Evolutionary conservation across 2,329 filamentous ascomycete species (phyloP).

Genomic region (Elsinoe ampelina): DNA sequence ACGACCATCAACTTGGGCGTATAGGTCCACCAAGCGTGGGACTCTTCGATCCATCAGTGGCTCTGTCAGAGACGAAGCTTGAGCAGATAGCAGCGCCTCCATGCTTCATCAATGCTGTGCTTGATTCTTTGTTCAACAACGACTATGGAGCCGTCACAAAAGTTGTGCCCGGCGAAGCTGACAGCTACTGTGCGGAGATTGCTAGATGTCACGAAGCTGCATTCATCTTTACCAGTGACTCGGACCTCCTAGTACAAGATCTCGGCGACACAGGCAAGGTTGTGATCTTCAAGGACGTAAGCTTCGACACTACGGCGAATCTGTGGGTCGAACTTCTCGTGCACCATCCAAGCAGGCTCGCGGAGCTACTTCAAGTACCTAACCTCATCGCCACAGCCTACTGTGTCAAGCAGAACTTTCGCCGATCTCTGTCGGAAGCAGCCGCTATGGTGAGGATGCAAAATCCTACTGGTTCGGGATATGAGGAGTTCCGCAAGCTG

Average conservation of each 20-base stretch:
- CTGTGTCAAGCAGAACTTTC: slow-evolving; percentile 28
- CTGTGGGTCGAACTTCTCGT: slow-evolving; percentile 19
- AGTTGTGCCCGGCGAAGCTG: slow-evolving; percentile 76
- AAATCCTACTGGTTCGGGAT: slow-evolving; percentile 20
- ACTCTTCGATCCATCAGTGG: slow-evolving; percentile 18
- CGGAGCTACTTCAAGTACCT: slow-evolving; percentile 35
- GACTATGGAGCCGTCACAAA: slow-evolving; percentile 35
- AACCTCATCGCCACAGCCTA: slow-evolving; percentile 34
- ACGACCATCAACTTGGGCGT: slow-evolving; percentile 17
- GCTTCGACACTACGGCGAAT: slow-evolving; percentile 21
- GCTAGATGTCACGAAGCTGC: slow-evolving; percentile 46
- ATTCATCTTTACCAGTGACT: slow-evolving; percentile 71
- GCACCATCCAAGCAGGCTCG: slow-evolving; percentile 38
- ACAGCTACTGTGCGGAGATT: slow-evolving; percentile 64
- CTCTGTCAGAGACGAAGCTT: slow-evolving; percentile 16
- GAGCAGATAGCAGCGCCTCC: slow-evolving; percentile 45
- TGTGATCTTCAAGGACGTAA: slow-evolving; percentile 58
- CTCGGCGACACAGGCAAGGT: slow-evolving; percentile 54
- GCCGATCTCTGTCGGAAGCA: slow-evolving; percentile 24
- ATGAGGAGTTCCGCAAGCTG: slow-evolving; percentile 22
- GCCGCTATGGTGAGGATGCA: slow-evolving; percentile 20
- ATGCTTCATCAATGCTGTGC: slow-evolving; percentile 68
- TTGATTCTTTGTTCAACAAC: slow-evolving; percentile 55
- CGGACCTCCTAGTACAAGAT: slow-evolving; percentile 70
- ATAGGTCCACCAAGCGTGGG: background rate